phyloP scores from a whole-genome alignment of 305 asterid genomes.

The Solanum hybrid region DNA sequence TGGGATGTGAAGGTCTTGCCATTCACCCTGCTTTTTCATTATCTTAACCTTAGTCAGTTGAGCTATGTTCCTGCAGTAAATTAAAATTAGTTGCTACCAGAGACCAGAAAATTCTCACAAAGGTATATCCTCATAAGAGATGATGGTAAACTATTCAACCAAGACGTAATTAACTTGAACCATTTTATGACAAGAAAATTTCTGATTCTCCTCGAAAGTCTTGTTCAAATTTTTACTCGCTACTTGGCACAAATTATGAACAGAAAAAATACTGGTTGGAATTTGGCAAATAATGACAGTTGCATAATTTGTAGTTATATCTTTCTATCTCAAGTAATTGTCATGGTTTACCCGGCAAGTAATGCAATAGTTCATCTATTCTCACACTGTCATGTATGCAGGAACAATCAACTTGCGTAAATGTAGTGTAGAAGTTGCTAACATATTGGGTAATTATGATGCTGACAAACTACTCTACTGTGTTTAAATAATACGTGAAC shows the following conservation, averaged over 20 bases:
- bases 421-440: not conserved
- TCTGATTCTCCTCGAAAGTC: not conserved
- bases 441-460: not conserved
- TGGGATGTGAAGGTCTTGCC: conserved; percentile 67
- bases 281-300: not conserved
- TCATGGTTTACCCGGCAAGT: not conserved
- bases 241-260: not conserved
- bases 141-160: not conserved
- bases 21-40: conserved; percentile 65
- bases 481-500: not conserved
- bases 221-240: not conserved
- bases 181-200: not conserved
- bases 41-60: conserved; percentile 70
- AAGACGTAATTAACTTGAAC: not conserved
- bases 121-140: not conserved
- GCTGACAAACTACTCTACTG: not conserved
- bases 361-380: not conserved
- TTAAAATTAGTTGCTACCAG: not conserved
- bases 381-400: not conserved
- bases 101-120: not conserved
- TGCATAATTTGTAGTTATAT: not conserved
- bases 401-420: not conserved
- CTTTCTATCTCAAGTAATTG: not conserved
- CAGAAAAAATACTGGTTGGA: not conserved
- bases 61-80: conserved; percentile 58